Percentiles rank a stretch among this genome's conserved stretches.
Evolutionary conservation across 1,284 basidiomycete genomes (phyloP).

Genomic region (Omphalotus olearius): DNA sequence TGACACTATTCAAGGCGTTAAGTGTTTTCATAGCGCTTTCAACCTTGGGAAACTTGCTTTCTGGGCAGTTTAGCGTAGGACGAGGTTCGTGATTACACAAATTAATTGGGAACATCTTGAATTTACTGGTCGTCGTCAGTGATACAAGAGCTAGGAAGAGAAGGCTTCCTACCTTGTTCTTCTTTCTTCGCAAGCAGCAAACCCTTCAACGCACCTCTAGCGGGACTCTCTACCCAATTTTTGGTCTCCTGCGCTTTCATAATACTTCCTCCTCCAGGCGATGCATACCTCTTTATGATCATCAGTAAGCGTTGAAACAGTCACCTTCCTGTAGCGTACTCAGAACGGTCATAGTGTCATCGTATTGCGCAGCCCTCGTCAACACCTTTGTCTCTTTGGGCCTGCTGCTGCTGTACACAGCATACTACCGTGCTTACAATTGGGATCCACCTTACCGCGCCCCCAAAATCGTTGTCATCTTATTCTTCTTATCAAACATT

Average conservation of each 20-base stretch:
- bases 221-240: constrained; percentile 55
- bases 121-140: constrained; percentile 31
- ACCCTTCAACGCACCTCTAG: constrained; percentile 57
- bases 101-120: too few relatives aligned
- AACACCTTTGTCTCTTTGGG: constrained; percentile 60
- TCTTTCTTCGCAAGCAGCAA: constrained; percentile 61
- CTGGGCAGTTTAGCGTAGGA: constrained; percentile 59
- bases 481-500: constrained; percentile 61
- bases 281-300: constrained; percentile 65
- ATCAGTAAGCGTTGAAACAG: constrained; percentile 39
- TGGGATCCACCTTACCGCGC: constrained; percentile 66
- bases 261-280: constrained; percentile 53
- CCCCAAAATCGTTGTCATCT: constrained; percentile 38
- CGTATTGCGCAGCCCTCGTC: constrained; percentile 50
- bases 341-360: constrained; percentile 35
- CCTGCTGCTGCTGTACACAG: constrained; percentile 51
- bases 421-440: constrained; percentile 35
- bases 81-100: constrained; percentile 37
- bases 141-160: constrained; percentile 66
- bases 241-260: constrained; percentile 47
- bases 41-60: constrained; percentile 56
- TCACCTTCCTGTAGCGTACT: not conserved
- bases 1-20: constrained; percentile 35
- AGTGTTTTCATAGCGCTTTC: constrained; percentile 62
- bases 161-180: constrained; percentile 60